A percentile compares a stretch with the other conserved stretches of the same genome.
Conservation (phyloP, 1,284 basidiomycete species). For the Pterulicium gracile region DNA sequence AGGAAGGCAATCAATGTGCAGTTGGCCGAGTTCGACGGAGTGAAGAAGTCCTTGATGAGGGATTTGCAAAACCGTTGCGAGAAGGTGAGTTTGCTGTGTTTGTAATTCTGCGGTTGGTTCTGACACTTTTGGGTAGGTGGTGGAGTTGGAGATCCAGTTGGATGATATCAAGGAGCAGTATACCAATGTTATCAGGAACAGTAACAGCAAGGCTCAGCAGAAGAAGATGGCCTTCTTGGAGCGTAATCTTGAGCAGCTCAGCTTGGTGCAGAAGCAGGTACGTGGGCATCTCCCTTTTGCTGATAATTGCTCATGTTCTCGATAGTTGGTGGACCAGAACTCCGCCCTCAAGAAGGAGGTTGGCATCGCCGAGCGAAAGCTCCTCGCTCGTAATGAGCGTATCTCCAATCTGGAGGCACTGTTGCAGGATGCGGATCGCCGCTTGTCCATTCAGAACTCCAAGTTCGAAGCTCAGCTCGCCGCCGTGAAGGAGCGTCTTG, state of each 20-base stretch:
- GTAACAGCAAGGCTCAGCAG: slow-evolving; percentile 96
- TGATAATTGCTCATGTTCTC: slow-evolving; percentile 9
- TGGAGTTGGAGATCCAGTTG: slow-evolving; percentile 97
- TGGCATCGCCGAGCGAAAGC: slow-evolving; percentile 91
- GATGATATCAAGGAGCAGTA: slow-evolving; percentile 99
- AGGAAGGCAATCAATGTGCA: slow-evolving; percentile 96
- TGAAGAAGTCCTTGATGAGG: slow-evolving; percentile 98
- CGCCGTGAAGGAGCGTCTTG: slow-evolving; percentile 84
- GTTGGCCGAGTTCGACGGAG: slow-evolving; percentile 95
- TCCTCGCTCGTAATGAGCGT: slow-evolving; percentile 92
- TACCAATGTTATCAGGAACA: slow-evolving; percentile 95
- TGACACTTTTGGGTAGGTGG: slow-evolving; percentile 52
- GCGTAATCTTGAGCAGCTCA: slow-evolving; percentile 93
- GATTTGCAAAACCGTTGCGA: slow-evolving; percentile 99
- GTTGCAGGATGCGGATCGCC: slow-evolving; percentile 87
- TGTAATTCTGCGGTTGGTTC: slow-evolving; percentile 6
- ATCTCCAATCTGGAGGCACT: slow-evolving; percentile 93
- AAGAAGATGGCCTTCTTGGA: slow-evolving; percentile 99
- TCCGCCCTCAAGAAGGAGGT: slow-evolving; percentile 96
- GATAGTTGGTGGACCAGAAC: slow-evolving; percentile 96
- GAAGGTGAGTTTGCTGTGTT: slow-evolving; percentile 57
- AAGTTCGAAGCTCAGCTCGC: slow-evolving; percentile 92
- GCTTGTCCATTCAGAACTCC: slow-evolving; percentile 85
- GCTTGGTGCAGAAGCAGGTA: slow-evolving; percentile 94
- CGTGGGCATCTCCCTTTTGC: slow-evolving; percentile 11